Percentiles rank a stretch among this genome's conserved stretches.
Evolutionary conservation across 805 yeast species (phyloP).

Genomic region (Lipomyces kockii): DNA sequence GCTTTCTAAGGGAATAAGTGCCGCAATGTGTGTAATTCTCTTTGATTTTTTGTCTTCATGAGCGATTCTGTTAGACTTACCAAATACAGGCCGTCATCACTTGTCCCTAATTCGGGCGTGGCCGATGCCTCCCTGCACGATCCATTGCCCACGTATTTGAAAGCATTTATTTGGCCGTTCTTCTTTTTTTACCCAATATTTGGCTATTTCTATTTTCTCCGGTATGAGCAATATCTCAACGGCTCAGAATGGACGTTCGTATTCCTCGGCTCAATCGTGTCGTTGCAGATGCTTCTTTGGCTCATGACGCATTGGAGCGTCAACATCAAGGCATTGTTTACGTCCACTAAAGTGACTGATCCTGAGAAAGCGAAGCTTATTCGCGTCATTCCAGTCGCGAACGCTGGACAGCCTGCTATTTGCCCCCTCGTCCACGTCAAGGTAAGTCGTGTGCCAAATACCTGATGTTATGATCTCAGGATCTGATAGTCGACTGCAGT

Average conservation of each 20-base stretch:
- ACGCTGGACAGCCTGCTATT: conserved; percentile 84
- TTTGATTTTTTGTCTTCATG: neutral
- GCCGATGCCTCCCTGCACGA: conserved; percentile 67
- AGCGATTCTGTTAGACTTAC: neutral
- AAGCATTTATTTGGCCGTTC: conserved; percentile 87
- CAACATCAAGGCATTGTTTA: conserved; percentile 67
- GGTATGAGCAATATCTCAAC: conserved; percentile 79
- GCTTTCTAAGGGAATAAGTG: neutral
- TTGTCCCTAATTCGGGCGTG: conserved; percentile 30
- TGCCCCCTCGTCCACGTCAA: conserved; percentile 44
- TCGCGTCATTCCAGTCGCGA: conserved; percentile 78
- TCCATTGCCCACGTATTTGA: conserved; percentile 61
- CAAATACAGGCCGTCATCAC: conserved; percentile 43
- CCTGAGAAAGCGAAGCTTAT: conserved; percentile 72
- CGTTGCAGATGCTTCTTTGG: conserved; percentile 76
- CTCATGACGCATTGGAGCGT: conserved; percentile 95
- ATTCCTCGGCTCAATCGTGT: conserved; percentile 70
- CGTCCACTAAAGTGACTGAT: conserved; percentile 59
- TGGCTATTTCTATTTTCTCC: conserved; percentile 62
- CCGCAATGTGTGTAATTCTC: neutral
- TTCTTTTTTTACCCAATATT: conserved; percentile 76
- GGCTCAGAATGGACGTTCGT: conserved; percentile 98
- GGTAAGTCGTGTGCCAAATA: conserved; percentile 33
- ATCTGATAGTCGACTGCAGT: conserved; percentile 39
- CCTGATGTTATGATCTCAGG: neutral